A percentile compares a stretch with the other conserved stretches of the same genome.
These are phyloP conservation scores for Pseudevernia furfuracea DNA, from an alignment of 495 filamentous ascomycete genomes.

Conservation along the genomic window DNA sequence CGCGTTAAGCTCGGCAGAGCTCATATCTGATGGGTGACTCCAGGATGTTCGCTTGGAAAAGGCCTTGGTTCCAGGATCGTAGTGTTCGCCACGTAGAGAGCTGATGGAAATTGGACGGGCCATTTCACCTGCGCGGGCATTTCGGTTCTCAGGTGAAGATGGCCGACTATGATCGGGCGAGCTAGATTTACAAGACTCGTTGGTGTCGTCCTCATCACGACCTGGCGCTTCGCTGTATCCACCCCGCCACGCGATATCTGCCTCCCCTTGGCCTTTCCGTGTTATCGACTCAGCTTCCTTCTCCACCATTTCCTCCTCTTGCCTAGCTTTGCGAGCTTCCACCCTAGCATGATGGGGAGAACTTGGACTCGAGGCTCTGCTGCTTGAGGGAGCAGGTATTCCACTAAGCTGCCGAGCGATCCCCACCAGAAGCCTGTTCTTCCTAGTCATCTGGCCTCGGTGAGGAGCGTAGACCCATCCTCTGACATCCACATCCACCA, in stretches of 20 bases:
- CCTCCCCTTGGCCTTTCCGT: constrained; percentile 59
- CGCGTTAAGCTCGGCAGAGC: constrained; percentile 59
- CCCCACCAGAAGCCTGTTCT: constrained; percentile 77
- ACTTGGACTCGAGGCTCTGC: constrained; percentile 35
- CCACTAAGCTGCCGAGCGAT: constrained; percentile 78
- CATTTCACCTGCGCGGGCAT: constrained; percentile 3
- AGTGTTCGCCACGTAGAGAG: constrained; percentile 17
- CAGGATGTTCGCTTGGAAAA: constrained; percentile 41
- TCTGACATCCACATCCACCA: constrained; percentile 88
- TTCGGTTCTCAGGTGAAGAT: constrained; percentile 20
- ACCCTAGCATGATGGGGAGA: constrained; percentile 27
- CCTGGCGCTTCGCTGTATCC: constrained; percentile 46
- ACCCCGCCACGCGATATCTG: constrained; percentile 59
- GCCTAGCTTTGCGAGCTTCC: constrained; percentile 31
- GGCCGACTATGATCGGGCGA: constrained; percentile 19
- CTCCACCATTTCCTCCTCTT: constrained; percentile 57
- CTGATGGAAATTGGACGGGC: constrained; percentile 23
- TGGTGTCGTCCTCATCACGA: constrained; percentile 28
- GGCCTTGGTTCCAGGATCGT: constrained; percentile 33
- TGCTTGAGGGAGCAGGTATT: constrained; percentile 55
- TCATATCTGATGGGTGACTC: constrained; percentile 51
- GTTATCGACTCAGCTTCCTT: constrained; percentile 69
- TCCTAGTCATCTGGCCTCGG: constrained; percentile 75
- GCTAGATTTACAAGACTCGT: constrained; percentile 20
- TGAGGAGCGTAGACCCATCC: constrained; percentile 91